These are phyloP conservation scores for Backusella luteola DNA, from an alignment of 192 early-diverging fungal species.

Conservation along the genomic window DNA sequence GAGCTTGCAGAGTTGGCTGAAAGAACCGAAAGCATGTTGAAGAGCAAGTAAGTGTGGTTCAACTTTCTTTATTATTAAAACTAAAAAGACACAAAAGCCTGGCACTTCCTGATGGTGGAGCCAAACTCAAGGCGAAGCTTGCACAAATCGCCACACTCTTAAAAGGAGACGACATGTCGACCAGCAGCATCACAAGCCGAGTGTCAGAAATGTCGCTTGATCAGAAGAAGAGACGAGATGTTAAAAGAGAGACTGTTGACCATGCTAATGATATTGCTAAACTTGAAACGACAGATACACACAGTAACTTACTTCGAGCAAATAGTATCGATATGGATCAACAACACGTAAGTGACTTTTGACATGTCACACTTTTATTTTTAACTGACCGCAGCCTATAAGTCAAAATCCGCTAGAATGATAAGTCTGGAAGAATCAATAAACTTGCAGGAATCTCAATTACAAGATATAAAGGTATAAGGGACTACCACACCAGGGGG, in stretches of 20 bases:
- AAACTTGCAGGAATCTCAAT: background rate
- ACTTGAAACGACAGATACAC: background rate
- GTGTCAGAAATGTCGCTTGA: slow-evolving; percentile 1
- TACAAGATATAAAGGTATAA: background rate
- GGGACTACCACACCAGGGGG: too few species aligned
- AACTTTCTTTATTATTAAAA: too few species aligned
- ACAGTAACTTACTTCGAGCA: background rate
- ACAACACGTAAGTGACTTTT: background rate
- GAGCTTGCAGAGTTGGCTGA: slow-evolving; percentile 10
- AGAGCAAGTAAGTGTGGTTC: slow-evolving; percentile 8
- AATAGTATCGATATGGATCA: background rate
- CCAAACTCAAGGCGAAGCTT: slow-evolving; percentile 7
- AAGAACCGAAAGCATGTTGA: slow-evolving; percentile 4
- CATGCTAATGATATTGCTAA: slow-evolving; percentile 3
- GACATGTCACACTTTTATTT: background rate
- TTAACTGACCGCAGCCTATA: background rate
- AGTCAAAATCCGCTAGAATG: slow-evolving; percentile 6
- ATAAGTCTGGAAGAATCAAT: slow-evolving; percentile 18
- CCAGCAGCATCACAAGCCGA: background rate
- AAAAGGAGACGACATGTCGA: background rate
- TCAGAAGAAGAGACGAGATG: slow-evolving; percentile 2
- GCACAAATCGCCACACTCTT: background rate
- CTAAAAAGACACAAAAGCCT: background rate
- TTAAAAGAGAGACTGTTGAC: background rate
- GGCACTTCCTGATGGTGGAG: slow-evolving; percentile 9